Conservation (phyloP, 1,139 yeast genomes). For the Kodamaea sp. region DNA sequence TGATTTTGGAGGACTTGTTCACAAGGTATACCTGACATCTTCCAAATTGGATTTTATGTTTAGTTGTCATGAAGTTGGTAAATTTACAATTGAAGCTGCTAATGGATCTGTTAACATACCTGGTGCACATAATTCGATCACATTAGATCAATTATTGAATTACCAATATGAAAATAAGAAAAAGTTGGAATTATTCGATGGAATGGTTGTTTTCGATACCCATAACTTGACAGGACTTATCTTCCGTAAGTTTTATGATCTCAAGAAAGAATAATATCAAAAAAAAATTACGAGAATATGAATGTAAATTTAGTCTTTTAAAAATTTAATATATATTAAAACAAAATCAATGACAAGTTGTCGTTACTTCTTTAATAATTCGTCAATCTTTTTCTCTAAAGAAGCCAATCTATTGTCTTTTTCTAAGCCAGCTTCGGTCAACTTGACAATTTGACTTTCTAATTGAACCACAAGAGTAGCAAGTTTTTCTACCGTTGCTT, state of each 20-base stretch:
- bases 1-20: constrained; percentile 50
- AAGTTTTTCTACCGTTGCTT: constrained; percentile 65
- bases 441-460: constrained; percentile 50
- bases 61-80: constrained; percentile 71
- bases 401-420: constrained; percentile 57
- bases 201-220: constrained; percentile 63
- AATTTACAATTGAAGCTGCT: constrained; percentile 65
- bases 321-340: background rate
- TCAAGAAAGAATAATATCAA: constrained; percentile 16
- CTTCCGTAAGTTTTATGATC: constrained; percentile 67
- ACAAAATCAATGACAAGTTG: background rate
- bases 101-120: constrained; percentile 41
- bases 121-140: constrained; percentile 52
- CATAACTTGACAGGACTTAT: constrained; percentile 63
- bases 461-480: constrained; percentile 53
- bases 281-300: background rate
- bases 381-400: constrained; percentile 42
- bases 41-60: constrained; percentile 74
- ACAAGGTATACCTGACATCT: constrained; percentile 39
- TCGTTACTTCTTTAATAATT: constrained; percentile 27
- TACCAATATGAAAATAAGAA: constrained; percentile 61
- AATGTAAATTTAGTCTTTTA: background rate
- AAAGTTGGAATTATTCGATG: constrained; percentile 55
- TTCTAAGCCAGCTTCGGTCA: constrained; percentile 52
- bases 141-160: constrained; percentile 66